Conservation (phyloP, 371 early-diverging fungal species). For the Zychaea mexicana region DNA sequence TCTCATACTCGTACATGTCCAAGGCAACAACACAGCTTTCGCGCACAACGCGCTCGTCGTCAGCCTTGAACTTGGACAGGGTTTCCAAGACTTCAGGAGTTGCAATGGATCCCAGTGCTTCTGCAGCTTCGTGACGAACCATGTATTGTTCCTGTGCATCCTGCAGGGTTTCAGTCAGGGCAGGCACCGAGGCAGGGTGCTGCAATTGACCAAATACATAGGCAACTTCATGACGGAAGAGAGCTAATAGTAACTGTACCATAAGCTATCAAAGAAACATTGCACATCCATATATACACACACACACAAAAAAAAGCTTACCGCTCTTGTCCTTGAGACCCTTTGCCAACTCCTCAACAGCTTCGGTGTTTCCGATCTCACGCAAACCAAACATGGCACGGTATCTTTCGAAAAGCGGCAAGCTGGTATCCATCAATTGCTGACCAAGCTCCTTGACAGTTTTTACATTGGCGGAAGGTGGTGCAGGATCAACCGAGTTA, state of each 20-base stretch:
- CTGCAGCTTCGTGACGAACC: constrained; percentile 99
- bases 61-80: constrained; percentile 74
- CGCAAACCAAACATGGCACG: constrained; percentile 98
- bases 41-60: constrained; percentile 88
- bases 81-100: constrained; percentile 84
- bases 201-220: constrained; percentile 99
- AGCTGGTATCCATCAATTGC: constrained; percentile 70
- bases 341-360: constrained; percentile 86
- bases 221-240: constrained; percentile 98
- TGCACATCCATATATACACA: too few species aligned
- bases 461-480: constrained; percentile 66
- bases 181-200: constrained; percentile 87
- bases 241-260: constrained; percentile 54
- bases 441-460: constrained; percentile 66
- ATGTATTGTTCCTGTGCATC: constrained; percentile 87
- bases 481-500: constrained; percentile 93
- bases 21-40: constrained; percentile 97
- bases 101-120: constrained; percentile 99
- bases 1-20: constrained; percentile 97
- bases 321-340: constrained; percentile 83
- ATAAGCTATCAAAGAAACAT: background rate
- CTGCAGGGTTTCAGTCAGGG: constrained; percentile 76
- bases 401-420: constrained; percentile 93
- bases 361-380: constrained; percentile 85
- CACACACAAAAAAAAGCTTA: constrained; percentile 15